phyloP scores from a whole-genome alignment of 441 rosid species.

The Omphalea diandra region DNA sequence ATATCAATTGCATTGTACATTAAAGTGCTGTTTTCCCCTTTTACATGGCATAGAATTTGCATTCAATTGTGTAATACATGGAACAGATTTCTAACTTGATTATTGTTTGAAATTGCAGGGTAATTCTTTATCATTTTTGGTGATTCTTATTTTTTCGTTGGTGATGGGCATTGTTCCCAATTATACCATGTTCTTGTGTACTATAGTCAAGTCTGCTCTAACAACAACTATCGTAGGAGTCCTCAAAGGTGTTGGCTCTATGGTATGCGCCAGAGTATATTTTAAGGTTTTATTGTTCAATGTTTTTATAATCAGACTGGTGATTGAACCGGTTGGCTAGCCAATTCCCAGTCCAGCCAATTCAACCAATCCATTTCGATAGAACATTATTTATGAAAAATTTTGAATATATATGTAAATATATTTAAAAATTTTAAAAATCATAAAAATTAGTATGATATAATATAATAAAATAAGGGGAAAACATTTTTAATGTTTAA shows the following conservation, averaged over 20 bases:
- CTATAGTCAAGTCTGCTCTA: conserved; percentile 93
- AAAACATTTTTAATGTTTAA: too few species aligned
- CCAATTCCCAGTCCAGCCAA: too few species aligned
- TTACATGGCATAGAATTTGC: background rate
- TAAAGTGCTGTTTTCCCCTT: background rate
- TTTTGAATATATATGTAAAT: too few species aligned
- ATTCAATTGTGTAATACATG: background rate
- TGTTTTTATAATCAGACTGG: too few species aligned
- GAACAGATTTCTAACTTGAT: conserved; percentile 17
- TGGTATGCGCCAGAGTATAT: conserved; percentile 49
- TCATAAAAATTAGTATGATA: too few species aligned
- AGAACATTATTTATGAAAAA: too few species aligned
- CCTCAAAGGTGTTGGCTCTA: conserved; percentile 96
- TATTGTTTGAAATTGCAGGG: conserved; percentile 48
- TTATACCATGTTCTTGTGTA: conserved; percentile 96
- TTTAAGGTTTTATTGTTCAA: background rate
- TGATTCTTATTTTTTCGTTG: conserved; percentile 64
- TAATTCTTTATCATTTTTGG: conserved; percentile 68
- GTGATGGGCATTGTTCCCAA: conserved; percentile 94
- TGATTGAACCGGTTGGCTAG: too few species aligned
- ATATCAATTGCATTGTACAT: background rate
- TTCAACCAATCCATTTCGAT: too few species aligned
- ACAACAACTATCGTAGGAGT: conserved; percentile 98
- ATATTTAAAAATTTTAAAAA: too few species aligned
- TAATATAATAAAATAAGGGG: too few species aligned